Conservation (phyloP, 2,329 filamentous ascomycete species). For the Westerdykella sp. region DNA sequence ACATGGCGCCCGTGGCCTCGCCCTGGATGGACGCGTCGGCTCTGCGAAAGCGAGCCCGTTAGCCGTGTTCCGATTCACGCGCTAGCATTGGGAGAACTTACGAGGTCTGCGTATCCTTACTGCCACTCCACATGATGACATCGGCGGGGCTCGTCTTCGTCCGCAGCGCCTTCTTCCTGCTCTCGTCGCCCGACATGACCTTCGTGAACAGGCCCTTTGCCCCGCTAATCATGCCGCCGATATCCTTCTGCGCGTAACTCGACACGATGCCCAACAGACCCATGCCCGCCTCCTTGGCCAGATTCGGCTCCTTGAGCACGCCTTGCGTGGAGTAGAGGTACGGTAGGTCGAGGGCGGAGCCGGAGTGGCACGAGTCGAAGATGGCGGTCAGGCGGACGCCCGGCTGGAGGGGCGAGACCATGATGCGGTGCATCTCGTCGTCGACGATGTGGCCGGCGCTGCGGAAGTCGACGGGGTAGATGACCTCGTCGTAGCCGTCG, state of each 20-base stretch:
- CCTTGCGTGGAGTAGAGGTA: conserved; percentile 78
- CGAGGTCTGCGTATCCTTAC: conserved; percentile 93
- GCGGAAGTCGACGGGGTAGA: conserved; percentile 77
- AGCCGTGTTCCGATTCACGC: neutral
- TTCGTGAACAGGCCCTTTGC: conserved; percentile 85
- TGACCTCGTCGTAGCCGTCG: conserved; percentile 76
- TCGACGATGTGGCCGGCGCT: conserved; percentile 76
- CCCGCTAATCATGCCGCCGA: conserved; percentile 71
- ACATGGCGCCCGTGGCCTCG: conserved; percentile 95
- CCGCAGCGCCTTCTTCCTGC: conserved; percentile 70
- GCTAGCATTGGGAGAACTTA: conserved; percentile 44
- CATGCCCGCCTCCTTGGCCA: conserved; percentile 71
- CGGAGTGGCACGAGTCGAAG: conserved; percentile 76
- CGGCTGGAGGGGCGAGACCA: conserved; percentile 69
- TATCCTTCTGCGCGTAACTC: conserved; percentile 76
- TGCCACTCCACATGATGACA: conserved; percentile 96
- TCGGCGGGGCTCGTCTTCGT: conserved; percentile 94
- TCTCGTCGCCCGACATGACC: conserved; percentile 70
- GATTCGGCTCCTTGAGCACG: conserved; percentile 72
- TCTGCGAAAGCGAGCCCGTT: conserved; percentile 41
- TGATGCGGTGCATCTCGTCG: conserved; percentile 74
- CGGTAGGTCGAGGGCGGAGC: conserved; percentile 68
- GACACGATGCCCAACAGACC: conserved; percentile 66
- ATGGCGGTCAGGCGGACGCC: conserved; percentile 81
- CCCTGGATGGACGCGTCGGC: conserved; percentile 84